Evolutionary conservation across 169 alveolate genomes (phyloP).

Genomic region (Ichthyophthirius multifiliis): DNA sequence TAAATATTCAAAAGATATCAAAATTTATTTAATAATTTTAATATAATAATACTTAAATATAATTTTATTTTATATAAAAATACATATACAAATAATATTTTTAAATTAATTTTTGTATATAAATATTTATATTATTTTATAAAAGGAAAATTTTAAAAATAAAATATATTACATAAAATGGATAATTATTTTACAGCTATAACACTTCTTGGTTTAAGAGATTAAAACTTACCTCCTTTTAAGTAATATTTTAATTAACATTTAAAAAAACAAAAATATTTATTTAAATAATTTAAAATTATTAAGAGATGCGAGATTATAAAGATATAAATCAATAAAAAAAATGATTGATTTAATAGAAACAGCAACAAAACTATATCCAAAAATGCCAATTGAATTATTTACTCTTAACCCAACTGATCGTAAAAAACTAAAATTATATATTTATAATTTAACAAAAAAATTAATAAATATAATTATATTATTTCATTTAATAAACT

Average conservation of each 20-base stretch:
- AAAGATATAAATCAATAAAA: constrained; percentile 68
- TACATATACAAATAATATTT: too few species aligned
- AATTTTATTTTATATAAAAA: too few species aligned
- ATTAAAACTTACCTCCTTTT: constrained; percentile 70
- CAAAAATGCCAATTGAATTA: constrained; percentile 57
- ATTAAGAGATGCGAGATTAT: constrained; percentile 57
- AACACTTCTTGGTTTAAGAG: constrained; percentile 63
- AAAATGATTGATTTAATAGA: constrained; percentile 74
- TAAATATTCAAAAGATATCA: too few species aligned
- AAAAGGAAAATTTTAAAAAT: background rate
- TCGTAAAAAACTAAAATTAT: constrained; percentile 42
- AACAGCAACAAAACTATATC: constrained; percentile 57
- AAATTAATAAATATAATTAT: too few species aligned
- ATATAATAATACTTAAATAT: too few species aligned
- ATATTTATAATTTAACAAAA: background rate
- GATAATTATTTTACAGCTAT: constrained; percentile 70
- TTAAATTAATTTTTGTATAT: too few species aligned
- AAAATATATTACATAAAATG: constrained; percentile 35
- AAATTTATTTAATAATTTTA: too few species aligned
- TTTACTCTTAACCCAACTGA: constrained; percentile 56
- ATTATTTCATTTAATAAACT: too few species aligned
- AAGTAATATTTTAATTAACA: constrained; percentile 14
- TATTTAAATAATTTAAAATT: background rate
- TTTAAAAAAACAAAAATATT: too few species aligned
- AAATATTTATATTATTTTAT: too few species aligned